Evolutionary conservation across 2,329 filamentous ascomycete genomes (phyloP), one percentile per base, ranked within the genome.

Genomic region (Aspergillus sp.): DNA sequence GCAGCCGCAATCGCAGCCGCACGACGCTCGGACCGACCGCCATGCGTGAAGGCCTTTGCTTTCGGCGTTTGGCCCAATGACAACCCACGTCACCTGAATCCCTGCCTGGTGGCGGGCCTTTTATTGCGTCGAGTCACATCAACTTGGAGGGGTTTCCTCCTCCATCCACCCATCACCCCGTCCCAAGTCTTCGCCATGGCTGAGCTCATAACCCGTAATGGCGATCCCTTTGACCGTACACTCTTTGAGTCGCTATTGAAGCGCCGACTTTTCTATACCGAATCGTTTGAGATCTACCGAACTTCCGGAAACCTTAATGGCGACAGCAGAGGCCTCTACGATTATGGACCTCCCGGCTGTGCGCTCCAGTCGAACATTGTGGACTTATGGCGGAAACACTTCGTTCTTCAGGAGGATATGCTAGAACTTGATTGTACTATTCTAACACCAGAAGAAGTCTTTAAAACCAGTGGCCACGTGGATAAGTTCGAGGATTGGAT

Each of bases 401-500:
- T 97, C 74, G 88, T 97, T 63, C 84, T 96, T 60, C 89, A 93
- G 81, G 92, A 97, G 82, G 91, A 96, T 75, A 97, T 97, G 92
- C 87, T 96, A 67, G 92, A 96, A 81, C 88, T 97, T 66, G 93
- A 97, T 81, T 96, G 92, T 81, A 95, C 91, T 36, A 95, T 94
- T 80, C 80, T 99, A 73, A 99, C 95, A 39, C 95, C 95, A 30
- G 88, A 95, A 71, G 91, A 95, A 49, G 91, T 99, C 38, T 86
- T 99, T 73, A 96, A 98, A 85, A 97, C 94, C 55, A 91, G 88
- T 76, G 95, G 95, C 65, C 95, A 99, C 80, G 95, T 98, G 65
- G 94, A 97, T 78, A 96, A 96, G 79, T 98, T 98, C 73, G 91
- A 92, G 78, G 94, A 98, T 78, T 98, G 91, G 91, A 97, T 98